Base-by-base conservation (phyloP, 177 flowering plant genomes). In the Telopea speciosissima region DNA sequence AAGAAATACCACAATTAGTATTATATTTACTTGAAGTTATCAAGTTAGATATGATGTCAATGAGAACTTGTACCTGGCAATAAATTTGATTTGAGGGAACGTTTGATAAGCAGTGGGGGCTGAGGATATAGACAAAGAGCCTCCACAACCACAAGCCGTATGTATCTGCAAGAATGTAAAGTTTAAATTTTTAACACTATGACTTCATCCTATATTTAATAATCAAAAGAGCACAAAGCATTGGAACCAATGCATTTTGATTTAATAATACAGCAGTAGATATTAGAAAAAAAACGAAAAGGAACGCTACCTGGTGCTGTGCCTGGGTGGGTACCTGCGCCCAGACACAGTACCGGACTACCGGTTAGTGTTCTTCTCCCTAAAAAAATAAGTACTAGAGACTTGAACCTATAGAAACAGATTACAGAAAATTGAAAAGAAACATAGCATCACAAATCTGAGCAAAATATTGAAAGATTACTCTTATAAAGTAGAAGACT, bases 51-150 rank as follows among this genome's bases (percentile, higher is more conserved):
- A n/a, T n/a, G n/a, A n/a, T n/a, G n/a, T n/a, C 36, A 28, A 61
- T 8, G 61, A 65, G 62, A 65, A 66, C 25, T 14, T 62, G 62
- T 84, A 92, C 98, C 97, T 76, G 98, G 98, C 69, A 94, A 78
- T 54, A 63, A 40, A 83, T 94, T 97, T 40, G 97, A 58, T 77
- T 78, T 89, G 73, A 95, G 92, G 23, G 97, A 42, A 61, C 97
- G 95, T 73, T 97, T 87, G 63, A 95, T 95, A 3, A 95, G 93
- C 81, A 95, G 73, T 28, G 99, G 99, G 17, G 99, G 97, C 67
- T 95, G 99, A 74, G 99, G 99, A 83, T 83, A 95, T 70, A 95
- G 71, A 24, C 99, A 92, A 68, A 95, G 93, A 68, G 92, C 23
- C 83, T 92, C 99, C 17, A 81, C 96, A 76, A 91, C 84, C 74